A percentile compares a stretch with the other conserved stretches of the same genome.
Conservation (phyloP, 75 land plant genomes). For the Sequoiadendron giganteum region DNA sequence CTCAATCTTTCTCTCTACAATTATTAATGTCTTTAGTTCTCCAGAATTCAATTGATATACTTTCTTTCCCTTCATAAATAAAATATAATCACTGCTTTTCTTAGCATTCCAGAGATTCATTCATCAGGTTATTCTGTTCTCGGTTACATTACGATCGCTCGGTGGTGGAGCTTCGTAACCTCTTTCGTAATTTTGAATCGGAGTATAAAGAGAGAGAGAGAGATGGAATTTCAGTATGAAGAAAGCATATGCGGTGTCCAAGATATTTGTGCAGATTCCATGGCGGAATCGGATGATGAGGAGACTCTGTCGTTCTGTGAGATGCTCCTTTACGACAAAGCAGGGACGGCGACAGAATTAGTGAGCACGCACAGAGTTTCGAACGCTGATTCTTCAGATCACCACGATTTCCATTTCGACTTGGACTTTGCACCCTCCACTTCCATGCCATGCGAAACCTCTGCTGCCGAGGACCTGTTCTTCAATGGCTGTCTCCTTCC, state of each 20-base stretch:
- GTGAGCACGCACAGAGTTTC: neutral
- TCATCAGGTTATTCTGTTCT: no score
- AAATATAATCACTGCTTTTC: no score
- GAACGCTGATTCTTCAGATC: neutral
- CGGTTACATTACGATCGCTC: no score
- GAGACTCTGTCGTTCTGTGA: conserved; percentile 5
- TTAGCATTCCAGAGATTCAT: no score
- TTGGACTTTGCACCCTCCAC: neutral
- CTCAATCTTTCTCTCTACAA: no score
- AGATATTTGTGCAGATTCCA: neutral
- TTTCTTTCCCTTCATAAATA: no score
- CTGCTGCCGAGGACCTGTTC: neutral
- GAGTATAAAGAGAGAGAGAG: neutral
- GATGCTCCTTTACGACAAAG: neutral
- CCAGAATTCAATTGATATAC: no score
- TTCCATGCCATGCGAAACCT: neutral
- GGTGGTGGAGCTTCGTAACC: neutral
- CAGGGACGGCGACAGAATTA: neutral
- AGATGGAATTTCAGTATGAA: neutral
- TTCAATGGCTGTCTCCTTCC: conserved; percentile 8
- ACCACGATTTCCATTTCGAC: neutral
- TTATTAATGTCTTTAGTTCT: no score
- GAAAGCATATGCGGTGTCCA: neutral
- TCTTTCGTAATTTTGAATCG: neutral
- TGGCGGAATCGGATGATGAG: neutral